Percentiles rank a stretch among this genome's conserved stretches.
phyloP scores from a whole-genome alignment of 2,329 filamentous ascomycete genomes.

The Colletotrichum musicola region DNA sequence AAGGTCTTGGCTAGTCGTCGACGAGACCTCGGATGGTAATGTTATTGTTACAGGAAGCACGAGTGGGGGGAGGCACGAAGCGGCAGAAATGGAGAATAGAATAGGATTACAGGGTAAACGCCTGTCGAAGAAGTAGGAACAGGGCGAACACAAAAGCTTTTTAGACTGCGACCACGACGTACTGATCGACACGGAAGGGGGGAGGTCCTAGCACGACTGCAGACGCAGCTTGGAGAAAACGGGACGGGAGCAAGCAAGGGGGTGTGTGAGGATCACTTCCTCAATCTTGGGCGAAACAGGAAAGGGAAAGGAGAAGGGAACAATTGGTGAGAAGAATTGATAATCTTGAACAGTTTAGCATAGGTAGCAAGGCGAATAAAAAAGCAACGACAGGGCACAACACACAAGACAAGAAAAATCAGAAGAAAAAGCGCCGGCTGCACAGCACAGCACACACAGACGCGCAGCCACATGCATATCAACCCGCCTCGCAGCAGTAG shows the following conservation, averaged over 20 bases:
- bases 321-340: background rate
- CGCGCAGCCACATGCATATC: slow-evolving; percentile 5
- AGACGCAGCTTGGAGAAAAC: background rate
- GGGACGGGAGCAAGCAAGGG: slow-evolving; percentile 9
- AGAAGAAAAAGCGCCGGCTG: slow-evolving; percentile 21
- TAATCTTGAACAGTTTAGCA: background rate
- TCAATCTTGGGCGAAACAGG: background rate
- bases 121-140: background rate
- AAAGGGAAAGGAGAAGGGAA: background rate
- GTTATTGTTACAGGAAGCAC: background rate
- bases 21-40: background rate
- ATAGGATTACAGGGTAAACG: too few relatives aligned
- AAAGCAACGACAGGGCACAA: slow-evolving; percentile 4
- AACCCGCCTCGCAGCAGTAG: slow-evolving; percentile 26
- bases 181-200: background rate
- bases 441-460: slow-evolving; percentile 14
- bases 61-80: background rate
- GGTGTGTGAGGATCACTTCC: background rate
- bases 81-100: background rate
- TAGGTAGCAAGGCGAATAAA: background rate
- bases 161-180: background rate
- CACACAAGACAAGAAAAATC: background rate
- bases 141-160: background rate
- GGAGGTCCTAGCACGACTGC: slow-evolving; percentile 9
- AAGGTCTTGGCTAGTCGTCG: background rate